Percentiles rank a stretch among this genome's conserved stretches.
Evolutionary conservation across 176 grass and related monocot genomes (phyloP).

Genomic region (Rhynchospora tenuis): DNA sequence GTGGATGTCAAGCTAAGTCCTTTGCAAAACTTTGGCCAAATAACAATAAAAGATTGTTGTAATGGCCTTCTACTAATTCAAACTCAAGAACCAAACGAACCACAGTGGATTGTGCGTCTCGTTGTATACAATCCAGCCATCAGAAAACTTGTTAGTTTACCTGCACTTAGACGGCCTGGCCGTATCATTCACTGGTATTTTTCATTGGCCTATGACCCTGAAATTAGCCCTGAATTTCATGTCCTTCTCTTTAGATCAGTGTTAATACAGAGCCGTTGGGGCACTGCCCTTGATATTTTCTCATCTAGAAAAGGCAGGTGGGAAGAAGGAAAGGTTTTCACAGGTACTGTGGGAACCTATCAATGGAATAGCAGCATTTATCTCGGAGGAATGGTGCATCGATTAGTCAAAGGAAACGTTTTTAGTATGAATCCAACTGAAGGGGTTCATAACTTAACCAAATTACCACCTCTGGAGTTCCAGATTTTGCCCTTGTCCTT

Average conservation of each 20-base stretch:
- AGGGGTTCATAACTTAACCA: no score
- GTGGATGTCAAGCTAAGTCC: neutral
- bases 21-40: neutral
- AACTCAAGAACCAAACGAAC: no score
- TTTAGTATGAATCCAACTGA: no score
- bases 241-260: neutral
- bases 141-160: neutral
- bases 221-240: neutral
- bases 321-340: neutral
- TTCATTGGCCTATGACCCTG: neutral
- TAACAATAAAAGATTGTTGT: neutral
- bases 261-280: no score
- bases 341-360: no score
- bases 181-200: no score
- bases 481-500: no score
- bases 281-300: neutral
- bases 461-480: no score
- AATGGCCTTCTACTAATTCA: neutral
- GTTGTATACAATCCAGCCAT: neutral
- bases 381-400: neutral
- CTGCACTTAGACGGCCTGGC: neutral
- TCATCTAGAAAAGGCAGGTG: neutral
- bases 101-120: neutral
- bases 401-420: no score
- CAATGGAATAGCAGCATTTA: neutral